These are phyloP conservation scores for Pichia nakasei DNA, from an alignment of 805 yeast species.

Conservation along the genomic window DNA sequence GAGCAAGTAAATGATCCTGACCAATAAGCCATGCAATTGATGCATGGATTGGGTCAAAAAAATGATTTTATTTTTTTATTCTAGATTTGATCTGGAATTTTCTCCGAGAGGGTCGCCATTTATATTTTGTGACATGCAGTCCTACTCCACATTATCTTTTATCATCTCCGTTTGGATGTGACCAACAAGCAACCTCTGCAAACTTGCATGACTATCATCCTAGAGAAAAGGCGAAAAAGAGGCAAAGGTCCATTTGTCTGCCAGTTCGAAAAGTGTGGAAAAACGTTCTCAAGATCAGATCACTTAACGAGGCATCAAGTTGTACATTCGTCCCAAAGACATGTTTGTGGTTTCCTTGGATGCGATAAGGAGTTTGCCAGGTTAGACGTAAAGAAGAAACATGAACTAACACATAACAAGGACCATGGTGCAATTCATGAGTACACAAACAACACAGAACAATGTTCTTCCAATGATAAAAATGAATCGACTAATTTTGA, in stretches of 20 bases:
- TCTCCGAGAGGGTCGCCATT: too few relatives aligned
- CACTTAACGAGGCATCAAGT: slow-evolving; percentile 49
- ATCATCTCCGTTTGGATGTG: too few relatives aligned
- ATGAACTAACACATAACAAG: slow-evolving; percentile 29
- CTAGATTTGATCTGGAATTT: too few relatives aligned
- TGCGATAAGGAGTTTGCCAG: slow-evolving; percentile 49
- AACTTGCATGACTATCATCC: not conserved
- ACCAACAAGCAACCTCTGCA: too few relatives aligned
- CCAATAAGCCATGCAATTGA: too few relatives aligned
- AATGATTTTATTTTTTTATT: too few relatives aligned
- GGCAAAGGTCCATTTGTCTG: slow-evolving; percentile 20
- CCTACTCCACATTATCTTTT: too few relatives aligned
- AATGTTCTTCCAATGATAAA: not conserved
- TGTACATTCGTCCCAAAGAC: slow-evolving; percentile 40
- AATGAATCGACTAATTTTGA: not conserved
- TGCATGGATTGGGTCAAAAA: too few relatives aligned
- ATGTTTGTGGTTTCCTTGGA: slow-evolving; percentile 35
- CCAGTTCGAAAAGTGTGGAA: slow-evolving; percentile 37
- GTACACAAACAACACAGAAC: too few relatives aligned
- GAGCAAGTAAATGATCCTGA: too few relatives aligned
- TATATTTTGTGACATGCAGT: too few relatives aligned
- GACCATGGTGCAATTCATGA: not conserved
- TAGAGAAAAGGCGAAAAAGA: slow-evolving; percentile 9
- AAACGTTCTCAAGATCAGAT: slow-evolving; percentile 48
- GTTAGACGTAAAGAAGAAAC: slow-evolving; percentile 39